A percentile compares a stretch with the other conserved stretches of the same genome.
Conservation (phyloP, 495 filamentous ascomycete species). For the Aspergillus carlsbadensis region DNA sequence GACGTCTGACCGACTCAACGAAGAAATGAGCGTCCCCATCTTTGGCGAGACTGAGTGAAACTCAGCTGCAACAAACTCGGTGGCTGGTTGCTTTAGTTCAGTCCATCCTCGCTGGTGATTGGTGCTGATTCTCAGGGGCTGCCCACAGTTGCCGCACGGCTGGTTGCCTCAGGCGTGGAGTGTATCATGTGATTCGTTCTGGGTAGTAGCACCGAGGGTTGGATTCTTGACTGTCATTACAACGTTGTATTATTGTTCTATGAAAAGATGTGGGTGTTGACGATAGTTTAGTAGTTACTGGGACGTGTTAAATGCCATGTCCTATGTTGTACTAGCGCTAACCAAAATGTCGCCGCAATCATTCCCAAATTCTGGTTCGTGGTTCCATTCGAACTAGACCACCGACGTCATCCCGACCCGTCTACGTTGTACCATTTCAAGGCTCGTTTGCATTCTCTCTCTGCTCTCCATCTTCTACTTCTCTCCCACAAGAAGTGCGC, state of each 20-base stretch:
- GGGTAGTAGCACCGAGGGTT: no score
- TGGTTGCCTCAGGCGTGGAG: constrained; percentile 8
- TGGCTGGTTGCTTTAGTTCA: constrained; percentile 15
- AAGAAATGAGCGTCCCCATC: background rate
- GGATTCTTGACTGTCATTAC: no score
- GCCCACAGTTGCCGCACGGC: background rate
- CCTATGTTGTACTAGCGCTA: background rate
- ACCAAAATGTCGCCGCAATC: no score
- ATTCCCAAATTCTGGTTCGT: background rate
- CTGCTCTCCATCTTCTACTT: background rate
- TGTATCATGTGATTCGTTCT: constrained; percentile 3
- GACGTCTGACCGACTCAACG: constrained; percentile 2
- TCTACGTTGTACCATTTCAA: constrained; percentile 1
- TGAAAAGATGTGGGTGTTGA: background rate
- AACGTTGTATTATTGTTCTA: background rate
- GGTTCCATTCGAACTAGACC: background rate
- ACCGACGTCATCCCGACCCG: constrained; percentile 10
- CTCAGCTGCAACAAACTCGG: constrained; percentile 15
- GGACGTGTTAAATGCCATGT: no score
- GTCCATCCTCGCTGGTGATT: constrained; percentile 11
- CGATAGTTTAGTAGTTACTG: no score
- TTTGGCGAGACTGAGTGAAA: constrained; percentile 4
- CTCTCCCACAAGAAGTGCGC: no score
- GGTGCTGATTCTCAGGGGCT: constrained; percentile 16
- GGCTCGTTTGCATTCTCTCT: background rate